These are phyloP conservation scores for Draba incana DNA, from an alignment of 345 rosid species.

Conservation along the genomic window DNA sequence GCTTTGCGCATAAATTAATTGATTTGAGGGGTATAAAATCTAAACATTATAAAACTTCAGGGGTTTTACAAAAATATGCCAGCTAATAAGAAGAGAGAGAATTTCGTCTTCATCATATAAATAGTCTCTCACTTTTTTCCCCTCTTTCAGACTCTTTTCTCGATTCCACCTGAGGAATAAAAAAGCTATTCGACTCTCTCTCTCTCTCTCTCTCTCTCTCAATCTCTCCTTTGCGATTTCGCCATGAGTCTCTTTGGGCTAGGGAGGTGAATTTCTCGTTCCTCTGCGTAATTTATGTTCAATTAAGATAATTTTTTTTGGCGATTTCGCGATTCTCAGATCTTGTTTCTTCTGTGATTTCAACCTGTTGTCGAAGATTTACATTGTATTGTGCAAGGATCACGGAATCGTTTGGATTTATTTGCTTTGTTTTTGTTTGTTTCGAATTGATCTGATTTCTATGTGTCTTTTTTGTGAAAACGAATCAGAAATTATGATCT, in stretches of 20 bases:
- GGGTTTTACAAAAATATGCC: slow-evolving; percentile 28
- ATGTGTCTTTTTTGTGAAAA: slow-evolving; percentile 1
- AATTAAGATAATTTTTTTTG: not conserved
- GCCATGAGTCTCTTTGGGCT: slow-evolving; percentile 40
- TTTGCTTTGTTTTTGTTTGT: not conserved
- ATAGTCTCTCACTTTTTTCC: slow-evolving; percentile 24
- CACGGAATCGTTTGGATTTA: slow-evolving; percentile 16
- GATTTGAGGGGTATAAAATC: not conserved
- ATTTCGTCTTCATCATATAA: slow-evolving; percentile 30
- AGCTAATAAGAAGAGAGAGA: slow-evolving; percentile 36
- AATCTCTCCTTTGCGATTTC: slow-evolving; percentile 11
- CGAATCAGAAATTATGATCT: slow-evolving; percentile 33
- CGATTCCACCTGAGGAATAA: slow-evolving; percentile 20
- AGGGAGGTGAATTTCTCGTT: slow-evolving; percentile 31
- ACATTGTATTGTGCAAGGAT: slow-evolving; percentile 16
- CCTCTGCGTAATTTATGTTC: not conserved
- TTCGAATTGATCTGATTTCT: slow-evolving; percentile 9
- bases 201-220: slow-evolving; percentile 7
- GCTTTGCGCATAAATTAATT: not conserved
- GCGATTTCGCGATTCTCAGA: slow-evolving; percentile 28
- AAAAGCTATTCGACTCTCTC: slow-evolving; percentile 20
- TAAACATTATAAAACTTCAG: not conserved
- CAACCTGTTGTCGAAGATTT: not conserved
- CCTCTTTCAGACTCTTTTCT: slow-evolving; percentile 20
- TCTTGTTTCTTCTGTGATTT: slow-evolving; percentile 28